These are phyloP conservation scores for Hericium coralloides DNA, from an alignment of 768 basidiomycete species.

Conservation along the genomic window DNA sequence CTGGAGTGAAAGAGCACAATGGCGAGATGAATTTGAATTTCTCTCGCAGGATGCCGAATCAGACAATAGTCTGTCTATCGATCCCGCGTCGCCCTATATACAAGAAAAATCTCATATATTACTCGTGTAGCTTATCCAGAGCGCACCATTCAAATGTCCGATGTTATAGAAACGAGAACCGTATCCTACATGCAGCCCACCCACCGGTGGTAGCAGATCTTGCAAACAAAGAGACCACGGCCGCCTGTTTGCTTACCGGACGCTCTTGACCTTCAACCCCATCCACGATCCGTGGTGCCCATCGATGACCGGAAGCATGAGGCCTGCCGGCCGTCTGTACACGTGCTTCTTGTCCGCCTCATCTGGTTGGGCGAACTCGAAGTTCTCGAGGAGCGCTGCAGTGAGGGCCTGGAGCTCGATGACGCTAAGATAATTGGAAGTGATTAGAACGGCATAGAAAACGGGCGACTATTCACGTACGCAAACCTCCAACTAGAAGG, in stretches of 20 bases:
- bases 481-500: conserved; percentile 8
- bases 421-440: not conserved
- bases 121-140: no score
- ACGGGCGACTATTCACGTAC: not conserved
- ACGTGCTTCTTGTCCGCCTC: conserved; percentile 7
- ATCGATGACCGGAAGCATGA: conserved; percentile 11
- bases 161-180: no score
- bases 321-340: conserved; percentile 6
- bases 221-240: no score
- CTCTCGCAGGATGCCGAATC: no score
- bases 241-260: not conserved
- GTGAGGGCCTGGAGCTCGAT: conserved; percentile 6
- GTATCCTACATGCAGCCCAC: no score
- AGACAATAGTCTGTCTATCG: no score
- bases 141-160: no score
- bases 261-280: conserved; percentile 9
- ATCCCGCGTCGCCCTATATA: no score
- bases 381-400: conserved; percentile 10
- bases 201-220: no score
- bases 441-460: not conserved
- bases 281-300: conserved; percentile 5
- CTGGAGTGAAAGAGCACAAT: no score
- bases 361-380: conserved; percentile 10
- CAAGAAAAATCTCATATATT: no score
- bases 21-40: no score